These are phyloP conservation scores for Multifurca ochricompacta DNA, from an alignment of 768 basidiomycete species.

Conservation along the genomic window DNA sequence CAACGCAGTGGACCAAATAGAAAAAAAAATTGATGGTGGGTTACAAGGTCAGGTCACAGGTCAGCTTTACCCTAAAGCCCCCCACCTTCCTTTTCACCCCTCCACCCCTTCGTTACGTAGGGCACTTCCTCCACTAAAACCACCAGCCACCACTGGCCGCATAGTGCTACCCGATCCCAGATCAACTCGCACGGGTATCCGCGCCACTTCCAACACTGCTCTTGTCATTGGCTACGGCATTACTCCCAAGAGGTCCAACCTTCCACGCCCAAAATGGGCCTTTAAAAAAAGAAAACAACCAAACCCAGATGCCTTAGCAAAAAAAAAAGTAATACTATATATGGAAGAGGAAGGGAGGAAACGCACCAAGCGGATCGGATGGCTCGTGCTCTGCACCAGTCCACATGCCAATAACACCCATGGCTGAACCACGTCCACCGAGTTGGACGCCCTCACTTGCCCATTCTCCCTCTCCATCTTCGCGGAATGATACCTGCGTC, in stretches of 20 bases:
- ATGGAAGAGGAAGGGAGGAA: background rate
- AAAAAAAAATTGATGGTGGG: no score
- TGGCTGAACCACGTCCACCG: conserved; percentile 44
- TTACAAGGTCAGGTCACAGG: no score
- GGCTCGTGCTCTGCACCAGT: conserved; percentile 42
- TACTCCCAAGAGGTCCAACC: conserved; percentile 27
- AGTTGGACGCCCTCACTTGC: conserved; percentile 49
- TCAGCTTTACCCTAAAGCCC: no score
- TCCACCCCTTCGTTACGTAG: no score
- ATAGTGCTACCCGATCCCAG: no score
- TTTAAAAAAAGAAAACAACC: conserved; percentile 12
- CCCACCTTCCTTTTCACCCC: no score
- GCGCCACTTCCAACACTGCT: no score
- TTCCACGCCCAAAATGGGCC: conserved; percentile 41
- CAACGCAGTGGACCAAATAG: no score
- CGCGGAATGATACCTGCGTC: conserved; percentile 22
- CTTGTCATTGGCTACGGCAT: background rate
- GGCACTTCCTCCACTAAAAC: no score
- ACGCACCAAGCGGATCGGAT: conserved; percentile 37
- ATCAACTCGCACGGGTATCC: no score
- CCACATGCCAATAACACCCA: conserved; percentile 50
- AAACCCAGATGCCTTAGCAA: background rate
- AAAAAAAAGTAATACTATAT: background rate
- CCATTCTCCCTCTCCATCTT: conserved; percentile 38
- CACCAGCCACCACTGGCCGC: no score